These are phyloP conservation scores for Aphanomyces astaci DNA, from an alignment of 352 stramenopile species.

Conservation along the genomic window DNA sequence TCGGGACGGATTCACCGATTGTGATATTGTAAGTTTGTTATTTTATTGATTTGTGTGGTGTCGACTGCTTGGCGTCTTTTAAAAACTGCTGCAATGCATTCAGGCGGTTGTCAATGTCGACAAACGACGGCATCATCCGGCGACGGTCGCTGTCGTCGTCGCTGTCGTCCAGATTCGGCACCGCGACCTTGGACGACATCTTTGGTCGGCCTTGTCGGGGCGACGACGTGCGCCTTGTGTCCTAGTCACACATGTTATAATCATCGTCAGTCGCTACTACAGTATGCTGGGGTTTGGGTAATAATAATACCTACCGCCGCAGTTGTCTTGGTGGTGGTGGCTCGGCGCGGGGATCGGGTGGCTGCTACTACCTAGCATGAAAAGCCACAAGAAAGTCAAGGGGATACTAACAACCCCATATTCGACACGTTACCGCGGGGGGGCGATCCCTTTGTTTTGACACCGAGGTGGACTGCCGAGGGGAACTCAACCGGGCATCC, in stretches of 20 bases:
- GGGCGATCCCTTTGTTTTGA: too few relatives aligned
- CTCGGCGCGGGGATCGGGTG: background rate
- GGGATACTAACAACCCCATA: too few relatives aligned
- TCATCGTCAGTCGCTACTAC: too few relatives aligned
- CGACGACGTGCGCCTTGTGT: background rate
- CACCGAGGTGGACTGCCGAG: slow-evolving; percentile 8
- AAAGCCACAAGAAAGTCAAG: too few relatives aligned
- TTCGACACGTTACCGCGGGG: too few relatives aligned
- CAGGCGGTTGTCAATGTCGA: slow-evolving; percentile 76
- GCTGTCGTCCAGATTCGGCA: slow-evolving; percentile 7
- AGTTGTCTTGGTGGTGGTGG: background rate
- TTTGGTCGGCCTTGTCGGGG: background rate
- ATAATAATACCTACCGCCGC: too few relatives aligned
- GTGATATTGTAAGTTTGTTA: background rate
- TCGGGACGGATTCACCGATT: background rate
- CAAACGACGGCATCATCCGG: slow-evolving; percentile 63
- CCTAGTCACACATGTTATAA: too few relatives aligned
- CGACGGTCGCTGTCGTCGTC: background rate
- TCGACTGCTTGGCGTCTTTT: slow-evolving; percentile 55
- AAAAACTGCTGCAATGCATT: slow-evolving; percentile 77
- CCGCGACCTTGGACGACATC: background rate
- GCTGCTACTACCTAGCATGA: too few relatives aligned
- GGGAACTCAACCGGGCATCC: slow-evolving; percentile 48
- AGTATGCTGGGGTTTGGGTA: too few relatives aligned
- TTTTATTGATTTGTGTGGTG: background rate